These are phyloP conservation scores for Melanogaster broomeanus DNA, from an alignment of 768 basidiomycete species.

Conservation along the genomic window DNA sequence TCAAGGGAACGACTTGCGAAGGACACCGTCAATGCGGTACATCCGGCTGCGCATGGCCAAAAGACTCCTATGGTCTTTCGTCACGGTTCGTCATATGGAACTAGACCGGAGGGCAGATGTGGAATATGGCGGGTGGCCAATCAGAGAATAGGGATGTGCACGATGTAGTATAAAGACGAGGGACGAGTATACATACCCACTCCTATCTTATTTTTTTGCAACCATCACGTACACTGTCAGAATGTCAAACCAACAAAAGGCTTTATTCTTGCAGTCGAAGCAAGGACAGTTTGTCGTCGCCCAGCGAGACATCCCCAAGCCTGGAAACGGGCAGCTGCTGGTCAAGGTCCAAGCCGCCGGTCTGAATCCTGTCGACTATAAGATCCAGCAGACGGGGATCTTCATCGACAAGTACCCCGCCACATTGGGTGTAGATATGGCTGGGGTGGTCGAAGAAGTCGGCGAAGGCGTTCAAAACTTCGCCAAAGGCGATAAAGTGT, in stretches of 20 bases:
- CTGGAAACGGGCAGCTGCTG: slow-evolving; percentile 41
- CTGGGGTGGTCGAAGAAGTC: slow-evolving; percentile 40
- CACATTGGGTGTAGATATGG: slow-evolving; percentile 36
- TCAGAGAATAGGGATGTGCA: slow-evolving; percentile 28
- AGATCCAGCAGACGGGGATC: slow-evolving; percentile 32
- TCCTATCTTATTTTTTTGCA: slow-evolving; percentile 13
- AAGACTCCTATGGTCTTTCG: slow-evolving; percentile 30
- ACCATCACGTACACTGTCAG: background rate
- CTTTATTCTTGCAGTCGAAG: slow-evolving; percentile 27
- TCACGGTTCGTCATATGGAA: slow-evolving; percentile 30
- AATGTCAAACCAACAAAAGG: slow-evolving; percentile 28
- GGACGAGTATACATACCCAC: slow-evolving; percentile 1
- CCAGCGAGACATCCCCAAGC: slow-evolving; percentile 29
- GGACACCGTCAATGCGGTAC: slow-evolving; percentile 33
- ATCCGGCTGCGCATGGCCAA: slow-evolving; percentile 32
- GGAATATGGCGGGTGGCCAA: slow-evolving; percentile 32
- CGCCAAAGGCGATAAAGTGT: slow-evolving; percentile 44
- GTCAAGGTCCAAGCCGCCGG: slow-evolving; percentile 40
- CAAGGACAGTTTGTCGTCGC: slow-evolving; percentile 32
- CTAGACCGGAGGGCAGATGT: slow-evolving; percentile 25
- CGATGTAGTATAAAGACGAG: slow-evolving; percentile 13
- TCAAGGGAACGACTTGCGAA: slow-evolving; percentile 27
- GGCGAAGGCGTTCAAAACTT: slow-evolving; percentile 38
- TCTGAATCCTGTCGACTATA: slow-evolving; percentile 51
- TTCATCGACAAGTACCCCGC: slow-evolving; percentile 37